Evolutionary conservation across 2,329 filamentous ascomycete species (phyloP), one percentile per base, ranked within the genome.

Genomic region (Lasiodiplodia sp.): DNA sequence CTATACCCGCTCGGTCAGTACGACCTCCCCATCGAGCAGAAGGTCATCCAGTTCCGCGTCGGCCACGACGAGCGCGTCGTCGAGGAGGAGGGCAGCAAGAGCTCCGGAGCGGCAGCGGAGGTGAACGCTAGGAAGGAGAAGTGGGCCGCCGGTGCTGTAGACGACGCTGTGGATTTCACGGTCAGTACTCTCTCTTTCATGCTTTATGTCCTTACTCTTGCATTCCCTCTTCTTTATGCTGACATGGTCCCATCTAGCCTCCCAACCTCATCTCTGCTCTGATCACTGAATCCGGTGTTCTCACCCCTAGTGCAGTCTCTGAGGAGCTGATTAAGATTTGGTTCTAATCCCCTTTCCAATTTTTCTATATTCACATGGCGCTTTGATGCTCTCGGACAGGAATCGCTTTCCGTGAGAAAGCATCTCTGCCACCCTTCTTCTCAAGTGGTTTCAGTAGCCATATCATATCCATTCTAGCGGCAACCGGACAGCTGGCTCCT

Each of bases 1-100:
- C 86, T 96, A 67, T 96, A 94, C 75, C 93, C 95, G 1, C 82
- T 96, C 25, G 89, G 91, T 71, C 93, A 97, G 80, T 88, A 90
- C 69, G 92, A 96, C 76, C 83, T 97, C 69, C 92, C 92, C 0
- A 89, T 97, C 72, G 87, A 91, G 76, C 93, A 97, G 80, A 86
- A 88, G 40, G 86, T 96, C 16, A 85, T 96, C 69, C 88, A 92
- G 60, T 96, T 96, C 78, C 85, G 85, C 73, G 88, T 87, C 5
- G 83, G 82, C 49, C 82, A 85, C 14, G 78, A 79, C 6, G 63
- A 62, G 25, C 40, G 55, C 18, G 68, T 52, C 16, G 68, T 69
- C 18, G 67, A 68, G 49, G 49, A 55, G 10, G 21, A 67, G 40
- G 66, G 70, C 40, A 38, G 67, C 63, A 18, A 70, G 55, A 38